A percentile compares a stretch with the other conserved stretches of the same genome.
Conservation (phyloP, 306 rosid species). For the Myrica gale region DNA sequence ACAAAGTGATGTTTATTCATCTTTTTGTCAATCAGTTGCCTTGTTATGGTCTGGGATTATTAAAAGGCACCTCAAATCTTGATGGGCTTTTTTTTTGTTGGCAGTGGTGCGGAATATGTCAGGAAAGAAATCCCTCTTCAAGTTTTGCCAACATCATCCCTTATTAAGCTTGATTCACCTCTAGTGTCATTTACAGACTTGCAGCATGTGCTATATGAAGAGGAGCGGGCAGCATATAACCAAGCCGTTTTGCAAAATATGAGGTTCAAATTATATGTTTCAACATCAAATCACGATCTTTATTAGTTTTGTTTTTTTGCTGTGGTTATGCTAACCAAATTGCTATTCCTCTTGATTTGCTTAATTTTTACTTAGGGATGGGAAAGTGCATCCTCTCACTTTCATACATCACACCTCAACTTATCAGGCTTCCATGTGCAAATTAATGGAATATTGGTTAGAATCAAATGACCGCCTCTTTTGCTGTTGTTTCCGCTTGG, state of each 20-base stretch:
- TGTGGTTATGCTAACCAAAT: background rate
- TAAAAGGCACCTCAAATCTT: constrained; percentile 22
- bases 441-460: constrained; percentile 93
- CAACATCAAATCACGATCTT: background rate
- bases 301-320: background rate
- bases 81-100: constrained; percentile 35
- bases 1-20: too few relatives aligned
- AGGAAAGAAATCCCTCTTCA: constrained; percentile 92
- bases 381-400: constrained; percentile 86
- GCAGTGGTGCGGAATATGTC: constrained; percentile 81
- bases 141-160: constrained; percentile 67
- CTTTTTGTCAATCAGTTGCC: constrained; percentile 19
- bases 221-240: constrained; percentile 89
- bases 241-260: constrained; percentile 75
- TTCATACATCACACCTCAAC: constrained; percentile 93
- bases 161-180: constrained; percentile 70
- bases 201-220: constrained; percentile 82
- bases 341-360: constrained; percentile 25
- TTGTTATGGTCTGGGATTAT: constrained; percentile 14
- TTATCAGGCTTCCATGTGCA: constrained; percentile 98
- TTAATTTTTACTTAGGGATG: constrained; percentile 53
- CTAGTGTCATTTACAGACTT: constrained; percentile 73
- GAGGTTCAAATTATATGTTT: constrained; percentile 45
- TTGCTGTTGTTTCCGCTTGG: constrained; percentile 17
- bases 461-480: constrained; percentile 29